Evolutionary conservation across 805 yeast species (phyloP), one percentile per base, ranked within the genome.

Genomic region (Grigorovia yakushimaensis): DNA sequence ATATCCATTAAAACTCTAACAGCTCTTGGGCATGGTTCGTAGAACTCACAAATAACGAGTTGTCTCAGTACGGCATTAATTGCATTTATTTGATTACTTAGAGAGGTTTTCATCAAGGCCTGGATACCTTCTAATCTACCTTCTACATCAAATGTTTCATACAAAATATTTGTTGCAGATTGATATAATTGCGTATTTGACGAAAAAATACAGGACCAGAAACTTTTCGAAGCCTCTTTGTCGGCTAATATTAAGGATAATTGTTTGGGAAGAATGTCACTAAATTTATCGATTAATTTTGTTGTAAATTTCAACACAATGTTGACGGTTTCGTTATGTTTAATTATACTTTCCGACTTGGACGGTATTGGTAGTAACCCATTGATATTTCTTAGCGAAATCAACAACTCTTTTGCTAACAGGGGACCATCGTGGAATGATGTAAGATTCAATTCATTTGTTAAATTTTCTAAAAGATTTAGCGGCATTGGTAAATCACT

Each of bases 91-190:
- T 81, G 73, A 7, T 66, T 59, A 2, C 64, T 57, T 13, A 81
- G 59, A 47, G 76, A 70, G 8, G 66, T 58, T 9, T 64, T 62
- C 22, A 88, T 64, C 36, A 81, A 59, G 4, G 72, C 73, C 42
- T 72, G 76, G n/a, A 86, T 71, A 35, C 88, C 87, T 61, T 85
- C 95, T 35, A 78, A 66, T 56, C 96, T 74, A 17, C 89, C 96
- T 47, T 78, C 81, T 13, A 81, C 85, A 61, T 88, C 94, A 61
- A 78, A 84, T 0, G 85, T 78, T 53, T 85, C 91, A 56, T 84
- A 82, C 3, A 88, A 61, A 19, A 87, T 71, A 51, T 82, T 82
- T 5, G 84, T 73, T 1, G 89, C 83, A 1, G 82, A 73, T 58
- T 86, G 88, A 49, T 81, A 82, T 3, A 82, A 64, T 17, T 65